Evolutionary conservation across 805 yeast species (phyloP), one percentile per base, ranked within the genome.

Genomic region (Pichia thaimueangensis): DNA sequence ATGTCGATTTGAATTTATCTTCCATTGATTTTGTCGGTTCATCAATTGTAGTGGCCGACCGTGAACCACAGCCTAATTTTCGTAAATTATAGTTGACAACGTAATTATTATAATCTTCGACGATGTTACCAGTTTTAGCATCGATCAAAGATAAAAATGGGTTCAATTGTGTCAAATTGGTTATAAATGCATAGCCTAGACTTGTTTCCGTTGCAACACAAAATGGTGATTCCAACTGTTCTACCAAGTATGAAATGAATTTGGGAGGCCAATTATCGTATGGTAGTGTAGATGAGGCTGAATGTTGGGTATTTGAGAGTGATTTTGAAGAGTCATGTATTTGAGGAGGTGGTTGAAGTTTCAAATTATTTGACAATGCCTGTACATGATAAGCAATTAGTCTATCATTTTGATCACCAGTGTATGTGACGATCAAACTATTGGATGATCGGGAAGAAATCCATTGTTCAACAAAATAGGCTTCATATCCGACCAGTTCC

Each of bases 381-480:
- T 34, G 42, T 5, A 43, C 71, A 28, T 74, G 76, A 28, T 66
- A 58, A 2, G 81, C 95, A 16, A 68, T 60, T 0, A 87, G 73
- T 23, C 64, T 63, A 51, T 87, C 85, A n/a, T 69, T 68, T 5
- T 75, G 57, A 55, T 87, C 85, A 3, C 98, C 98, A 0, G 97
- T 91, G 60, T 75, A 93, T 0, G 91, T 77, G 1, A 93, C 78
- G 15, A 91, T 80, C 5, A 84, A 70, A 1, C 82, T 71, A 21
- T 85, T 79, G 11, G 78, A 65, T 32, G 74, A 69, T 35, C 97
- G 68, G 45, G 80, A 80, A 27, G 82, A 71, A 3, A 85, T 82
- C 98, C 98, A 93, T 60, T 91, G 97, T 59, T 93, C 97, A 10
- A 91, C 95, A 30, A 93, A 69, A 59, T 93, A 93, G 13, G 85